Evolutionary conservation across 2,329 filamentous ascomycete genomes (phyloP), one percentile per base, ranked within the genome.

Genomic region (Myriosclerotinia scirpicola): DNA sequence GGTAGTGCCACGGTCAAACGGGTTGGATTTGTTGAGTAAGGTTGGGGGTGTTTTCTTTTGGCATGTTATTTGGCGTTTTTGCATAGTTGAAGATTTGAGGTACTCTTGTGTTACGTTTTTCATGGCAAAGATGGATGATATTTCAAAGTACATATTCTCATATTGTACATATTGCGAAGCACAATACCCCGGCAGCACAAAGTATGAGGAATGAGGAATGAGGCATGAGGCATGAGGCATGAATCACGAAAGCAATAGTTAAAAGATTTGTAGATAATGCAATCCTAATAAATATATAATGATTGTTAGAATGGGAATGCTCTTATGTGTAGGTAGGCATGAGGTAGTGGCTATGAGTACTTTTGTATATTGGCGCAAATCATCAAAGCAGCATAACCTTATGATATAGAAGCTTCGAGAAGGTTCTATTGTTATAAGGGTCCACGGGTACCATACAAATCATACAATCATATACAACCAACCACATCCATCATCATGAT

Each of bases 1-100:
- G 14, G 34, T 17, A 74, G 71, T 42, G 65, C 65, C 44, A 70
- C 71, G 30, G 69, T 75, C 7, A 72, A 72, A 58, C 67, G 59
- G n/a, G 72, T 74, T 65, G 73, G 68, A 50, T 73, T 72, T 54
- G 64, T 58, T 36, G 67, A 70, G 53, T 71, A 66, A 26, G n/a
- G 20, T 26, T 26, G 38, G 14, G 12, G 4, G n/a, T 26, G 8
- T 42, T 14, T 40, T 40, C 9, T 11, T 26, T 26, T 22, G 3
- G 14, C 44, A 50, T 38, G 44, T 38, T 26, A 20, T 38, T 61
- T 26, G 14, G 44, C 30, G 5, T 40, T 50, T 14, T 61, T 38
- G 30, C n/a, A 50, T 50, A 26, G 14, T 61, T 22, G n/a, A 50
- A 20, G 30, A 38, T 7, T 42, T 15, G 15, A 50, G 44, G 38